Evolutionary conservation across 768 basidiomycete species (phyloP), one percentile per base, ranked within the genome.

Genomic region (Naganishia randhawae): DNA sequence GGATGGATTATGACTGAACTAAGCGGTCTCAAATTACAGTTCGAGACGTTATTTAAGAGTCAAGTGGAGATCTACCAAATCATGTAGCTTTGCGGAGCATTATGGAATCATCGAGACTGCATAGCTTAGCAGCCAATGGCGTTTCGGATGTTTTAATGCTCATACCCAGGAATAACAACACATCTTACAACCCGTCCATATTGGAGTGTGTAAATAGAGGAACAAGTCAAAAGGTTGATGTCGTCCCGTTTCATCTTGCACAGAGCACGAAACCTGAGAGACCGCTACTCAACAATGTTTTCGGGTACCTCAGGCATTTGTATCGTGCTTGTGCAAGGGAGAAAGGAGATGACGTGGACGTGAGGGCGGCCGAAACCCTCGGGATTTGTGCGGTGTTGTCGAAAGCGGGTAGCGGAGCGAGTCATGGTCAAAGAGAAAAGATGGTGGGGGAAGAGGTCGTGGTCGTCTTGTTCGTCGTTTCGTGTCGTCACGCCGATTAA

Each of bases 301-400:
- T 61, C 57, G 57, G 57, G 57, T 61, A 17, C 9, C 5, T 42
- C 33, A 25, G 27, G 57, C 22, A 14, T 19, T 39, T 41, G 57
- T 61, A 42, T 61, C 57, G 33, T 35, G 27, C 33, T 25, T 41
- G 57, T 6, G 37, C 35, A 61, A 41, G 37, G 35, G 37, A 25
- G 37, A 61, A 61, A 61, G 57, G 39, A 61, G 57, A 61, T 11
- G 39, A 29, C 57, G 57, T 25, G 57, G 57, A 61, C 57, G 57
- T 61, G 57, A 61, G 57, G 57, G 57, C 57, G 57, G 57, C 57
- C 57, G 57, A 61, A 61, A 61, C 57, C 57, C 57, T 61, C 57
- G 57, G 57, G 57, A 61, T 61, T 61, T 61, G 57, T 42, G n/a
- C 41, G 57, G 57, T 61, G 57, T 61, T 61, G 57, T 61, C 22